Base-by-base conservation (phyloP, 2,329 filamentous ascomycete genomes). In the Nigrograna mackinnonii region DNA sequence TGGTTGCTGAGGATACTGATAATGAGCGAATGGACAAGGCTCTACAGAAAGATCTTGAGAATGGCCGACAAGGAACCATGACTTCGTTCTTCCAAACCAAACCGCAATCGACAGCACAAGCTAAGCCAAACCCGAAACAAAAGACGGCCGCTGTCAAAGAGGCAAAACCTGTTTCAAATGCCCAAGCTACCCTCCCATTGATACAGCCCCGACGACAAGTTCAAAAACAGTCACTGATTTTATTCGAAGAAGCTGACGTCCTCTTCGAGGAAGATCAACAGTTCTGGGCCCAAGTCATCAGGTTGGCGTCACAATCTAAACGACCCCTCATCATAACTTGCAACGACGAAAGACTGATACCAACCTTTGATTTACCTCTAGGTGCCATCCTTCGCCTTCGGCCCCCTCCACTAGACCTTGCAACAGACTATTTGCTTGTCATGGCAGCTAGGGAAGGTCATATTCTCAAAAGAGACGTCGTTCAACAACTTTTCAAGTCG, bases 231-330 rank as follows among this genome's bases (percentile, higher is more conserved):
- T 97, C 92, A 0, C 74, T 99, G 16, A 96, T 99, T 48, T 76
- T 99, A 2, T 76, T 99, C 1, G 94, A 99, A 67, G 94, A 99
- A 68, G 90, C 90, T 0, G 95, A 99, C 60, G 73, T 97, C 13
- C 77, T 99, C 1, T 99, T 94, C 64, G 91, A 96, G 40, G 92
- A 97, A 64, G 94, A 99, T 65, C 92, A 90, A 67, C 86, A 92
- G 49, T 99, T 99, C 61, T 99, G 94, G 94, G 71, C 79, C 1
- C 94, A 89, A 0, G 80, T 97, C 4, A 76, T 88, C 33, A 79
- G 80, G 16, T 79, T 99, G 45, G 89, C 96, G 44, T 73, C 77
- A 7, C 86, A 91, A 55, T 96, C 94, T 0, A 96, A 90, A 68
- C 82, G 94, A 22, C 94, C 94, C 0, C 91, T 99, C 49, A 79